Evolutionary conservation across 176 grass and related monocot species (phyloP).

Genomic region (Paspalum notatum): DNA sequence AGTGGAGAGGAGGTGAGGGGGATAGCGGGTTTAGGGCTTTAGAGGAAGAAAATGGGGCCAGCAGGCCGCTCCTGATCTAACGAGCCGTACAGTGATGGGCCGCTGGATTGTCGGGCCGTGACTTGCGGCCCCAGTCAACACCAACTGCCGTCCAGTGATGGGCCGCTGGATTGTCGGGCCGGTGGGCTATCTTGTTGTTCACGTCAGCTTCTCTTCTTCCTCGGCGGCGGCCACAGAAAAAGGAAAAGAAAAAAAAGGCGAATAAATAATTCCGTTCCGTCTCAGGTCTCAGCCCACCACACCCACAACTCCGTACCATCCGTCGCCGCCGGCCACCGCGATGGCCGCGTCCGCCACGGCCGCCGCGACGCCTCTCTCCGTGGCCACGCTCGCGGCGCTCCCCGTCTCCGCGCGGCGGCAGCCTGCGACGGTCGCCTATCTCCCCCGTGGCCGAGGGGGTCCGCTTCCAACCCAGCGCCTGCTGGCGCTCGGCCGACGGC

Average conservation of each 20-base stretch:
- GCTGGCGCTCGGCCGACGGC: background rate
- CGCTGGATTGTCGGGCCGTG: background rate
- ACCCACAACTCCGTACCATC: constrained; percentile 10
- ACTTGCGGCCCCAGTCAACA: background rate
- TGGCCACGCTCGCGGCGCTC: background rate
- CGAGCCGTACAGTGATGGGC: background rate
- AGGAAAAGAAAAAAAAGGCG: background rate
- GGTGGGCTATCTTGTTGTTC: background rate
- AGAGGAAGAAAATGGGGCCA: background rate
- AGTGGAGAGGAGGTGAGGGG: background rate
- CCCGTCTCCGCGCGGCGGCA: background rate
- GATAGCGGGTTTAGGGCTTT: constrained; percentile 62
- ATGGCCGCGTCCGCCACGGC: constrained; percentile 54
- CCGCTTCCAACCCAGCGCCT: constrained; percentile 10
- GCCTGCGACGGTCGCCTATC: background rate
- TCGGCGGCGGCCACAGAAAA: constrained; percentile 9
- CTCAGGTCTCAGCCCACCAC: constrained; percentile 12
- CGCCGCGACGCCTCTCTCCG: background rate
- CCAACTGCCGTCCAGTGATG: background rate
- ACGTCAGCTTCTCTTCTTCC: background rate
- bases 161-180: too few relatives aligned
- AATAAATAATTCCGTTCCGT: background rate
- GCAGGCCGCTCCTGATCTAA: background rate
- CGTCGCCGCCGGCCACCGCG: constrained; percentile 41
- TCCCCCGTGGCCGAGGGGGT: constrained; percentile 4